phyloP scores from a whole-genome alignment of 1,284 basidiomycete genomes.

The Psilocybe mexicana region DNA sequence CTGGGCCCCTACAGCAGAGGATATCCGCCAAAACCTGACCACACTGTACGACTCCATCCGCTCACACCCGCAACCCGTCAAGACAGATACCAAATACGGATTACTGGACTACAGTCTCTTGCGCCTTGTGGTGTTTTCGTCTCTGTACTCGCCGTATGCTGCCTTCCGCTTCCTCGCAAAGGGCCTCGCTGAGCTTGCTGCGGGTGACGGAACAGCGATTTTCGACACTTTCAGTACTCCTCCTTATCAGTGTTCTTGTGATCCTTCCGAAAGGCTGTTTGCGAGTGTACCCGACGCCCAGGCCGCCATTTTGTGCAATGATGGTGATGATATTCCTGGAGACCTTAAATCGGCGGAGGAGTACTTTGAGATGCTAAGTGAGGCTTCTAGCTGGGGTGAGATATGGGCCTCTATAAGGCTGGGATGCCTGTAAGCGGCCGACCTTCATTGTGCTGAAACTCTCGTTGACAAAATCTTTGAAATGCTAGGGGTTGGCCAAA shows the following conservation, averaged over 20 bases:
- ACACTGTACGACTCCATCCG: conserved; percentile 24
- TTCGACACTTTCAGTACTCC: conserved; percentile 25
- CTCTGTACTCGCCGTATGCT: conserved; percentile 37
- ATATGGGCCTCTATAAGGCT: conserved; percentile 30
- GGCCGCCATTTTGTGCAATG: conserved; percentile 39
- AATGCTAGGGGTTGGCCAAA: conserved; percentile 36
- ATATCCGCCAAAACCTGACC: conserved; percentile 29
- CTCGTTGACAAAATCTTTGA: background rate
- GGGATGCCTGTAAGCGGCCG: conserved; percentile 32
- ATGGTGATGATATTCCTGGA: conserved; percentile 35
- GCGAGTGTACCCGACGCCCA: conserved; percentile 29
- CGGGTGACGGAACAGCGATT: conserved; percentile 33
- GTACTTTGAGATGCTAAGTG: conserved; percentile 29
- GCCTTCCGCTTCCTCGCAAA: conserved; percentile 35
- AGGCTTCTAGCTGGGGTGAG: conserved; percentile 34
- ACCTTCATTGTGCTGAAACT: background rate
- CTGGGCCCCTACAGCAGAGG: conserved; percentile 33
- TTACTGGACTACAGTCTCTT: conserved; percentile 32
- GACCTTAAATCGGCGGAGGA: conserved; percentile 29
- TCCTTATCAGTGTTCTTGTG: conserved; percentile 33
- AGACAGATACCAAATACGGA: conserved; percentile 25
- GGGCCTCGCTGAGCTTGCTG: conserved; percentile 38
- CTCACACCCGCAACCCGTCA: conserved; percentile 28
- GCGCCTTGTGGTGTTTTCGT: conserved; percentile 31
- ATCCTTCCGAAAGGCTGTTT: conserved; percentile 15